phyloP scores from a whole-genome alignment of 2,329 filamentous ascomycete species.

The Diaporthe sp. region DNA sequence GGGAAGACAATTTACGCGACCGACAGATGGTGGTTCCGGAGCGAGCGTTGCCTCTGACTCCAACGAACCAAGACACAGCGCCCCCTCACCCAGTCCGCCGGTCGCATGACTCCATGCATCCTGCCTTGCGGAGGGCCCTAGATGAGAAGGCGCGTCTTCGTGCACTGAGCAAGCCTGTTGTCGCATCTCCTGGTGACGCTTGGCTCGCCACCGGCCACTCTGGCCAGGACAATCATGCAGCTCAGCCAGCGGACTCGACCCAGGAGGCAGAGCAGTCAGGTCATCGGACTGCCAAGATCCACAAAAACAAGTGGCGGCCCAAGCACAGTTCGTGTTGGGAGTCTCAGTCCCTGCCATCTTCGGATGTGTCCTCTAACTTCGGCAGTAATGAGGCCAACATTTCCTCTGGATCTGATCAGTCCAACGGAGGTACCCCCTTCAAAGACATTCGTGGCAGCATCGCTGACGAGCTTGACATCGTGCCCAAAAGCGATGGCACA shows the following conservation, averaged over 20 bases:
- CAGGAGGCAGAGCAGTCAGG: neutral
- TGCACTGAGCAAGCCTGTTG: neutral
- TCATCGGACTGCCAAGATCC: neutral
- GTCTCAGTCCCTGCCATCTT: constrained; percentile 39
- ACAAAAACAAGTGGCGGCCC: constrained; percentile 33
- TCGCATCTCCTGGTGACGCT: neutral
- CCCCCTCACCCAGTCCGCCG: neutral
- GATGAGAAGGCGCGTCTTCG: neutral
- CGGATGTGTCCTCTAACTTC: neutral
- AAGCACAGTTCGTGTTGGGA: constrained; percentile 15
- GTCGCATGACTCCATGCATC: neutral
- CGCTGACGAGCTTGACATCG: constrained; percentile 38
- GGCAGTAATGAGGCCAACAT: neutral
- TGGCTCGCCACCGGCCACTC: neutral
- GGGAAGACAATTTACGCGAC: neutral
- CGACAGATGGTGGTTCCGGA: neutral
- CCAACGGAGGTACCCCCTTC: neutral
- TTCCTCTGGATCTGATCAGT: neutral
- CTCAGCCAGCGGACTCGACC: neutral
- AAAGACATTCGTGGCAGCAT: constrained; percentile 38
- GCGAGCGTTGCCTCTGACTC: neutral
- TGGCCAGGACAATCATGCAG: neutral
- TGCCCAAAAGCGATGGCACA: constrained; percentile 14
- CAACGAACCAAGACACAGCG: neutral
- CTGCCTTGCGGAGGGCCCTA: neutral